Evolutionary conservation across 352 stramenopile genomes (phyloP), one percentile per base, ranked within the genome.

Genomic region (Phytophthora macrochlamydospora): DNA sequence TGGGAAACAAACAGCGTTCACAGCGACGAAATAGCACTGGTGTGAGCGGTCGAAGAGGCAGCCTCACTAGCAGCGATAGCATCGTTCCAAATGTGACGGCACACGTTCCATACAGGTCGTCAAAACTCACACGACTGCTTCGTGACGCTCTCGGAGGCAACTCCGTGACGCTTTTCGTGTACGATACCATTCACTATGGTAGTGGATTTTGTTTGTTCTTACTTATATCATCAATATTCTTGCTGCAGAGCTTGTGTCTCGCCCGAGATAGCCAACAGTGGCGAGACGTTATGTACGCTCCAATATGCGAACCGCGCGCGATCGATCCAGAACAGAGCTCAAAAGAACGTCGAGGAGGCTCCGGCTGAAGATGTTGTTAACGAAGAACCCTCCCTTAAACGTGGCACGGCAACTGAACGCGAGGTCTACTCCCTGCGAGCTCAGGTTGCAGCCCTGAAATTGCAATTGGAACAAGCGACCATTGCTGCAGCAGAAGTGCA

Each of bases 161-260:
- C 58, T 94, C 85, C 57, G 71, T 87, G 7, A 95, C 87, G 1
- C 66, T 95, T 3, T 95, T 95, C 76, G 90, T 95, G 85, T 94
- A 80, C 38, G 81, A 24, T 14, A n/a, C 14, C 6, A 6, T 46
- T 14, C 12, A 6, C 40, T 28, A 68, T 4, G 1, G 4, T 46
- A 24, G 18, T 52, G 2, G 55, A 31, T 14, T 6, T 12, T 44
- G 42, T 29, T 6, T 51, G 40, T 14, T 40, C 29, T 48, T 58
- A n/a, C n/a, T 56, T 24, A 7, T 46, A 4, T 6, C 40, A 8
- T 46, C 40, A 6, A 51, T 49, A 5, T 51, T 30, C 7, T 46
- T 32, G 56, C 62, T 9, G 32, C 49, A 94, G 86, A 37, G 86
- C 86, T 0, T 94, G 86, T 31, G 69, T 94, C 7, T 93, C 86